Base-by-base conservation (phyloP, 306 rosid genomes). In the Malus sylvestris region DNA sequence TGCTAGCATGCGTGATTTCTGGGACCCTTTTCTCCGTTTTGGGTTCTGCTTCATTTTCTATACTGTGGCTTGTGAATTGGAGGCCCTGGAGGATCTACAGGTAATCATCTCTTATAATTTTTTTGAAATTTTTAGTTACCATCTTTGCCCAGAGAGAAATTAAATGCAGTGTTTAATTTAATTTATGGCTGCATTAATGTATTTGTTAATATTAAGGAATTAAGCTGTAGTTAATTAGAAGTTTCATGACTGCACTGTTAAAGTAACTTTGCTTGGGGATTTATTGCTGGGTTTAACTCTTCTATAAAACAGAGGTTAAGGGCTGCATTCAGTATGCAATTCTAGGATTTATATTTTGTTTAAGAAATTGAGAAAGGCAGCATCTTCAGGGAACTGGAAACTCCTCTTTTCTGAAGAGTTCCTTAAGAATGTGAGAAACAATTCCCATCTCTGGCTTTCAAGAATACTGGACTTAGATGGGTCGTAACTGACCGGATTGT, bases 21-120 rank as follows among this genome's bases (percentile, higher is more conserved):
- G 99, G 99, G 78, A 70, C 90, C 80, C 95, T 96, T 80, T 92
- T 92, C 86, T 85, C 96, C 15, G 79, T 87, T 81, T 76, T 96
- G 84, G 98, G 93, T 51, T 82, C 86, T 10, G 96, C 90, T 80
- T 92, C 99, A 18, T 89, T 92, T 81, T 86, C 85, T 75, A 86
- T 96, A 72, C 96, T 96, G 0, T 96, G 99, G 99, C 88, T 91
- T 79, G 98, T 96, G 53, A 96, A 96, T 77, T 96, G 99, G 99
- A 89, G 99, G 83, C 99, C 99, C 8, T 96, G 99, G 99, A 87
- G 99, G 87, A 92, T 96, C 86, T 96, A 96, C 71, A 96, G 99
- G 99, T 96, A 81, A 51, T 25, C 22, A 18, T 30, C 18, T 19
- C 40, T 14, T 42, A 7, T 73, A 1, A 4, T 10, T 67, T 8